These are phyloP conservation scores for Steccherinum ochraceum DNA, from an alignment of 768 basidiomycete genomes.

Conservation along the genomic window DNA sequence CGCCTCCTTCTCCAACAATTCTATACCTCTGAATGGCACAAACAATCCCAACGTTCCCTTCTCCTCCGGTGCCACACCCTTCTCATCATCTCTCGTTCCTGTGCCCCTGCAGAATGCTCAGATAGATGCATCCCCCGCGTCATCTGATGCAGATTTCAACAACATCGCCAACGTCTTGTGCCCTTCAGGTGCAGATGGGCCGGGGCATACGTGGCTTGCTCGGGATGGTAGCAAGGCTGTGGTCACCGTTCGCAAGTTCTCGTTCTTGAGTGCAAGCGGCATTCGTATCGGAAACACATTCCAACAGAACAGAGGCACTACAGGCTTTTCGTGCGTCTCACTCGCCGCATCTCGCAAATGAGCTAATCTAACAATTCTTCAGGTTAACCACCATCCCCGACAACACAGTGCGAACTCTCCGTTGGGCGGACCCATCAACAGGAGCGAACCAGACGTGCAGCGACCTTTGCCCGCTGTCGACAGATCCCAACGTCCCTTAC, in stretches of 20 bases:
- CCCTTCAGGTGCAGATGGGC: constrained; percentile 74
- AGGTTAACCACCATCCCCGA: constrained; percentile 89
- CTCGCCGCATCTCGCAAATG: constrained; percentile 9
- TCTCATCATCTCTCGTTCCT: constrained; percentile 85
- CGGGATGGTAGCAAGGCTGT: constrained; percentile 62
- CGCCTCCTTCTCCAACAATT: constrained; percentile 58
- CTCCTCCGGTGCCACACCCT: constrained; percentile 76
- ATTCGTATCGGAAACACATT: constrained; percentile 92
- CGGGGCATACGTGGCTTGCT: constrained; percentile 82
- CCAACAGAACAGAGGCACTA: constrained; percentile 72
- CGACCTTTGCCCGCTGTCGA: constrained; percentile 71
- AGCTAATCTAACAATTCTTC: constrained; percentile 2
- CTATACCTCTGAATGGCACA: constrained; percentile 47
- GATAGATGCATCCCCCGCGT: constrained; percentile 55
- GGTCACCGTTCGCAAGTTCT: constrained; percentile 72
- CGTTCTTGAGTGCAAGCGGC: constrained; percentile 69
- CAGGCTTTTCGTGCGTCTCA: constrained; percentile 42
- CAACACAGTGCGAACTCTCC: constrained; percentile 70
- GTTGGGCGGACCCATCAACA: constrained; percentile 71
- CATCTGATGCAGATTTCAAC: constrained; percentile 51
- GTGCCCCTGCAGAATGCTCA: constrained; percentile 59
- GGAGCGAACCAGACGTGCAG: constrained; percentile 76
- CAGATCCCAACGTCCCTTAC: constrained; percentile 70
- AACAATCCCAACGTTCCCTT: constrained; percentile 85
- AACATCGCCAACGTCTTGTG: constrained; percentile 74